Conservation (phyloP, 495 filamentous ascomycete species). For the Darksidea phi region DNA sequence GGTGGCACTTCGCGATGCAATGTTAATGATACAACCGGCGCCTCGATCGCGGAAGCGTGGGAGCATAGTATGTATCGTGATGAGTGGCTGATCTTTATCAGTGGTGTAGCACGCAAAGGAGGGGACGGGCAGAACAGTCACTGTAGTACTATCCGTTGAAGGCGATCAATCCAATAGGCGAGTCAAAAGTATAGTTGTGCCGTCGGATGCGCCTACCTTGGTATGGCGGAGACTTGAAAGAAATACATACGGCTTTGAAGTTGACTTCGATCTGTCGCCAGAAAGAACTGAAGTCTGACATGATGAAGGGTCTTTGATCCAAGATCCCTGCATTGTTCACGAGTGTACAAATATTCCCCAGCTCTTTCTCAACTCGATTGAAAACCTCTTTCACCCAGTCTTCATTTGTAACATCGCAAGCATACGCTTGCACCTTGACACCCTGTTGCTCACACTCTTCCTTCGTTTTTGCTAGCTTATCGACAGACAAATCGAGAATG, state of each 20-base stretch:
- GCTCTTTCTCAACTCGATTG: slow-evolving; percentile 15
- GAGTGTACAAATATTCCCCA: slow-evolving; percentile 4
- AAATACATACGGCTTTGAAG: slow-evolving; percentile 22
- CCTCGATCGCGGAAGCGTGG: slow-evolving; percentile 14
- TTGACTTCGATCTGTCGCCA: slow-evolving; percentile 29
- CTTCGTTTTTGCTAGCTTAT: slow-evolving; percentile 8
- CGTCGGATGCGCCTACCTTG: too few relatives aligned
- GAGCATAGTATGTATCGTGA: slow-evolving; percentile 17
- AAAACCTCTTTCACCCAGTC: neutral
- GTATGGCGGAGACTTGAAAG: too few relatives aligned
- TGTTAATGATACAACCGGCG: slow-evolving; percentile 28
- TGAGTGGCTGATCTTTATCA: slow-evolving; percentile 3
- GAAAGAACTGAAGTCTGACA: slow-evolving; percentile 16
- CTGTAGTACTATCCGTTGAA: too few relatives aligned
- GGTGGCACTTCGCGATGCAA: slow-evolving; percentile 21
- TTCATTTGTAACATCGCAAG: slow-evolving; percentile 18
- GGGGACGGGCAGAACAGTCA: neutral
- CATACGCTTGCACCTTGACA: slow-evolving; percentile 18
- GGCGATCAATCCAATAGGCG: too few relatives aligned
- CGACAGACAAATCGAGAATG: slow-evolving; percentile 19
- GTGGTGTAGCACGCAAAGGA: neutral
- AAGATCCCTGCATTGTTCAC: slow-evolving; percentile 27
- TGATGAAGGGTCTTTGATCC: slow-evolving; percentile 15
- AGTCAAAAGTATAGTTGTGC: too few relatives aligned
- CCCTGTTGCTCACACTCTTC: slow-evolving; percentile 13